Base-by-base conservation (phyloP, 352 stramenopile species). In the Globisporangium ultimum region DNA sequence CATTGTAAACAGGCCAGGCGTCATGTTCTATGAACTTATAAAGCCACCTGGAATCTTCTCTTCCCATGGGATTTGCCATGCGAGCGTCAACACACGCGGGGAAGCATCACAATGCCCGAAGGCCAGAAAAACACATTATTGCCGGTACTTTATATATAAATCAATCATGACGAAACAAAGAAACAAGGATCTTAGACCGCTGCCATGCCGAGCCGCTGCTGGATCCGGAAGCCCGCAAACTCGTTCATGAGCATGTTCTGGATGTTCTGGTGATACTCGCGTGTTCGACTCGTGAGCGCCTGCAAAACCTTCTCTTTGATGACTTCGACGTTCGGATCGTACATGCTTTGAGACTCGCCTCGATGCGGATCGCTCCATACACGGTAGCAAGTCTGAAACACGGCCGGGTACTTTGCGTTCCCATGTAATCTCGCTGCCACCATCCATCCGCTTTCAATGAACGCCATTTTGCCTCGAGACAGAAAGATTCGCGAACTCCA, bases 361-460 rank as follows among this genome's bases (percentile, higher is more conserved):
- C n/a, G 12, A 17, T 46, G 15, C 1, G 47, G 55, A 8, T 28
- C 58, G 34, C 49, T 21, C n/a, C 21, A 64, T 9, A 64, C 22
- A 21, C 47, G 41, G 34, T 64, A 58, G 34, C 58, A 64, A 21
- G 20, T 53, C 49, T 58, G 32, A 5, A 63, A 15, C 22, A 58
- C 36, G 28, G 47, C 0, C 11, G 18, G 17, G 11, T 43, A 15
- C 17, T 45, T 21, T n/a, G 1, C 8, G 12, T 10, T 34, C 10
- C 21, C 13, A 20, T 47, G 17, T 36, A 14, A 36, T 24, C 17
- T 6, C 38, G 24, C 24, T 32, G 48, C 38, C 38, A 63, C 48
- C 21, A 57, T 38, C 58, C 48, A 63, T 20, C 41, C 48, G 13
- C 36, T 46, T n/a, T 63, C 58, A n/a, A 15, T 14, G 18, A 54